Evolutionary conservation across 305 asterid genomes (phyloP), one percentile per base, ranked within the genome.

Genomic region (Vinca major): DNA sequence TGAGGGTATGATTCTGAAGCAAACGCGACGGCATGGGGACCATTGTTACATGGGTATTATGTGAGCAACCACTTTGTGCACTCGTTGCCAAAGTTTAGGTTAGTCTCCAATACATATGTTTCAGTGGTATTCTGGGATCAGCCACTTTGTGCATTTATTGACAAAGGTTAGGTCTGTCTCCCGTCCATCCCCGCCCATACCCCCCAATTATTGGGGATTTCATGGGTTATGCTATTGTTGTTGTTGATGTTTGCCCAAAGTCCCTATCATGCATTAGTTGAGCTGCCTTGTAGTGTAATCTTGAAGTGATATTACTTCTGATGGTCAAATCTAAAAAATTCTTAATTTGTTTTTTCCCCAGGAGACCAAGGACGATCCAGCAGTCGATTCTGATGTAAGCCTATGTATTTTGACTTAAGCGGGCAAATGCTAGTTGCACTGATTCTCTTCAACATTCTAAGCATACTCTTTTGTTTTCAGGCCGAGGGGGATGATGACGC

Each of bases 341-440:
- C 57, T 7, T 47, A 41, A 5, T 52, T 55, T 74, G 47, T 67
- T 67, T 58, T 41, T 67, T 4, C 75, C 49, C 33, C 81, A 91
- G 97, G 96, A 92, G 62, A 49, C 87, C 5, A 90, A 88, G 86
- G 81, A 77, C 50, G 86, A 81, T 12, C 88, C 95, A 39, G 91
- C 73, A 26, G 33, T 26, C 68, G 96, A 90, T 64, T 88, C 96
- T 67, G 98, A 92, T 79, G 98, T 92, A 85, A 84, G 95, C 50
- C 13, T 49, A 51, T 43, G 11, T 21, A 19, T 13, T 50, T 14
- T 16, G 21, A 33, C 47, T 62, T 26, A 26, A 26, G 33, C 11
- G 39, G 9, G 11, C 4, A 8, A 26, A 19, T 13, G 41, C 9
- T 37, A 19, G 37, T n/a, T 11, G 44, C 3, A 16, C 52, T 2